Evolutionary conservation across 352 stramenopile species (phyloP).

Genomic region (Achlya hypogyna): DNA sequence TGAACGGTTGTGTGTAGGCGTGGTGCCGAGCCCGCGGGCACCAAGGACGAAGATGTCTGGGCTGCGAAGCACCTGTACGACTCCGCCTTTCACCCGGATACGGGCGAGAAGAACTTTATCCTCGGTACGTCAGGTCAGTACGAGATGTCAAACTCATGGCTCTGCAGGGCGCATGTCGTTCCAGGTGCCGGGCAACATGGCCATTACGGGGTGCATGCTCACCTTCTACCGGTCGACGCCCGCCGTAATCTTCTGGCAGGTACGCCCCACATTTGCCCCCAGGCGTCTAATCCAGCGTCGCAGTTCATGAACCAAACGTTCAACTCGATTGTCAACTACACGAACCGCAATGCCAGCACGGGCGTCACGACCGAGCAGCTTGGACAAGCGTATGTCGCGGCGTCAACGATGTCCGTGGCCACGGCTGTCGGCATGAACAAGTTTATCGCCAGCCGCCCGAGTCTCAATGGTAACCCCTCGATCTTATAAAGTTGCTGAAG

Average conservation of each 20-base stretch:
- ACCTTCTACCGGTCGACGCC: constrained; percentile 76
- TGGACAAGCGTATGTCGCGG: constrained; percentile 65
- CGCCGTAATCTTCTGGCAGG: constrained; percentile 80
- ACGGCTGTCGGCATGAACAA: constrained; percentile 74
- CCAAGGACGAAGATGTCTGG: constrained; percentile 72
- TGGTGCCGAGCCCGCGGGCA: constrained; percentile 23
- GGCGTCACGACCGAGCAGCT: constrained; percentile 72
- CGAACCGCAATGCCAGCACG: constrained; percentile 86
- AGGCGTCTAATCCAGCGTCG: background rate
- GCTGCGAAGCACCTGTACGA: constrained; percentile 78
- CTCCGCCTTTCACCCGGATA: constrained; percentile 84
- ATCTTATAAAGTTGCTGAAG: background rate
- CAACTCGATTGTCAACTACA: constrained; percentile 90
- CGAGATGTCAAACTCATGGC: background rate
- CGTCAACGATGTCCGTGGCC: constrained; percentile 68
- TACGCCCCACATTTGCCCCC: background rate
- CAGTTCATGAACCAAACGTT: constrained; percentile 88
- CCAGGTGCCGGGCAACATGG: constrained; percentile 84
- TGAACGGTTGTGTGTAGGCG: constrained; percentile 1
- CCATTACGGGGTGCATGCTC: constrained; percentile 83
- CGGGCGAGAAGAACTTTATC: constrained; percentile 82
- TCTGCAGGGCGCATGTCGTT: constrained; percentile 62
- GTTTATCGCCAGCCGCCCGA: constrained; percentile 46
- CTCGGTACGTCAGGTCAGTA: constrained; percentile 21
- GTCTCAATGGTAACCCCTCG: constrained; percentile 32